Evolutionary conservation across 768 basidiomycete genomes (phyloP).

Genomic region (Lepiota subincarnata): DNA sequence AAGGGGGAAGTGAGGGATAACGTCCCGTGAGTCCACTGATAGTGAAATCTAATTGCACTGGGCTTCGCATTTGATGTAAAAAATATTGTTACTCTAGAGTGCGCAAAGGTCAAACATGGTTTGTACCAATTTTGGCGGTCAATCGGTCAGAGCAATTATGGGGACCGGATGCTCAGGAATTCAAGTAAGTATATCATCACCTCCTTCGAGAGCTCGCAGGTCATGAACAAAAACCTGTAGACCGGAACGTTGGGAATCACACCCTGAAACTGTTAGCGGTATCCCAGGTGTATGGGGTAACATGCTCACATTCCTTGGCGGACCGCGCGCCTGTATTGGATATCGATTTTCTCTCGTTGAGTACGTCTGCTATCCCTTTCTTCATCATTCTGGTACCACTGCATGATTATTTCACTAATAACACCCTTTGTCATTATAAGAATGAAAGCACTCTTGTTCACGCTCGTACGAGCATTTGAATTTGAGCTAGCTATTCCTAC

Average conservation of each 20-base stretch:
- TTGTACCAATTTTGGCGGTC: constrained; percentile 48
- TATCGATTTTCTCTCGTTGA: constrained; percentile 61
- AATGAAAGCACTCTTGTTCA: constrained; percentile 29
- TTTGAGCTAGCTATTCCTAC: constrained; percentile 45
- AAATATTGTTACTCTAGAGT: constrained; percentile 23
- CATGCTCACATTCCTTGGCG: constrained; percentile 58
- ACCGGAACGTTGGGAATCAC: constrained; percentile 60
- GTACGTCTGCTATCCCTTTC: constrained; percentile 28
- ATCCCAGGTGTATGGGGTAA: constrained; percentile 63
- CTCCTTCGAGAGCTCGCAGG: too few species aligned
- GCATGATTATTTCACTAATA: background rate
- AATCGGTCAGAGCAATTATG: constrained; percentile 53
- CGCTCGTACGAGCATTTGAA: constrained; percentile 34
- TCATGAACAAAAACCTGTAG: constrained; percentile 25
- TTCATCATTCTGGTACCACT: too few species aligned
- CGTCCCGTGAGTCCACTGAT: constrained; percentile 27
- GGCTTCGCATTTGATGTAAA: background rate
- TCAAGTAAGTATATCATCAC: constrained; percentile 37
- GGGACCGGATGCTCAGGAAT: constrained; percentile 59
- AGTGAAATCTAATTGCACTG: background rate
- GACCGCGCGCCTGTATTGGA: constrained; percentile 65
- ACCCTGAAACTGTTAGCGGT: constrained; percentile 36
- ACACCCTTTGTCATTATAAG: constrained; percentile 11
- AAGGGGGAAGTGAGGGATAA: constrained; percentile 36
- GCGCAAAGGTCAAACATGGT: constrained; percentile 38